Base-by-base conservation (phyloP, 371 early-diverging fungal species). In the Paraphysoderma sedebokerense region DNA sequence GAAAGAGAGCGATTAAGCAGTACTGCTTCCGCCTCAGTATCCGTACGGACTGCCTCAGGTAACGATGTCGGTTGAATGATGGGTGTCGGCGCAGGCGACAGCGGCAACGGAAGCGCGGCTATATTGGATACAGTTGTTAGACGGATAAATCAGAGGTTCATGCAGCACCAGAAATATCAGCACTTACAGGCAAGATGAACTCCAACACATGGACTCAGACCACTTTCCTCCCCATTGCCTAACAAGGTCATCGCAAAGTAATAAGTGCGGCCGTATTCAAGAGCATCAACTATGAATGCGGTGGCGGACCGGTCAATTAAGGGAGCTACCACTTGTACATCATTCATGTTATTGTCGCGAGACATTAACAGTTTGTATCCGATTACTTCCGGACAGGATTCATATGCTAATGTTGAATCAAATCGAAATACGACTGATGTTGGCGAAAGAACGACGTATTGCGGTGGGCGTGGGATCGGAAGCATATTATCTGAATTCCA, bases 251-350 rank as follows among this genome's bases (percentile, higher is more conserved):
- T 40, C 1, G 48, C 38, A 15, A 48, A 19, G 22, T 23, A 48
- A 31, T 48, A 48, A 15, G 17, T 33, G 38, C 33, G 19, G 19
- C 48, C 48, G 24, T n/a, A 11, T 4, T 48, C 48, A 19, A 48
- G 37, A 1, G 15, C 11, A 12, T 48, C 48, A 8, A 39, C 6
- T 20, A 36, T 17, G 48, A 8, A 19, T 30, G 37, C 48, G 2
- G 37, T 24, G 5, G 19, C 20, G 6, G 9, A 19, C 40, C 12
- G 48, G 27, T n/a, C n/a, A 20, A 37, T 11, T 27, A 36, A 37
- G 12, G 48, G 37, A 29, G 29, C 26, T 1, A 38, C 19, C 6
- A 48, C 48, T n/a, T 28, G 17, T 9, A 11, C 12, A 26, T 48
- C 37, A 17, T 11, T 8, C 28, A 48, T 12, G 2, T 38, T 30